Base-by-base conservation (phyloP, 2,329 filamentous ascomycete species). In the Fusarium albosuccineum region DNA sequence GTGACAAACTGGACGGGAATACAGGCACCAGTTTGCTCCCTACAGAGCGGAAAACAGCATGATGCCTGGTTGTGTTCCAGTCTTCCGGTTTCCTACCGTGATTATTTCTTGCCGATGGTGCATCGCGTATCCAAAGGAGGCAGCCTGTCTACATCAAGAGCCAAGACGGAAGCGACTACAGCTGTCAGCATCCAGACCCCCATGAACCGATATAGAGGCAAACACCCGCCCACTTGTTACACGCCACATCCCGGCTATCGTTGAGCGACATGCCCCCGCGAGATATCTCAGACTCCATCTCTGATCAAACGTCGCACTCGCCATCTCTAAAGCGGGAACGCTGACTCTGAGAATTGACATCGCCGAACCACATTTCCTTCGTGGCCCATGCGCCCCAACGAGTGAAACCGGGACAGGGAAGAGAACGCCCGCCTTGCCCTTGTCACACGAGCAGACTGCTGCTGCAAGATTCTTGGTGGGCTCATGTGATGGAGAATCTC, bases 281-380 rank as follows among this genome's bases (percentile, higher is more conserved):
- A 33, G 44, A 34, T 14, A 22, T 22, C n/a, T 9, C n/a, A 34
- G 29, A 27, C 30, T 45, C 30, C 39, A 54, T 54, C 51, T 54
- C 14, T 11, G n/a, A 44, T 11, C n/a, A 7, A 45, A 6, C 7
- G 27, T 33, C 14, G 26, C 42, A 33, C 29, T 22, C 29, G 44
- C n/a, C 22, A 55, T 46, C 30, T 44, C 14, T 5, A 14, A 22
- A 17, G 39, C 33, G 33, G 37, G 30, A 44, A 30, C 40, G 11
- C 13, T 55, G 62, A 66, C 62, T 45, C 33, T 49, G 26, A 41
- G 52, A 53, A 42, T 64, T 66, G 63, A 66, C 63, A 66, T 52
- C 34, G 42, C 57, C 42, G 57, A 66, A 64, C 63, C 44, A 64
- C 63, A 66, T 52, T 64, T 60, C 37, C 16, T 53, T 22, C 30